A percentile compares a stretch with the other conserved stretches of the same genome.
Evolutionary conservation across 2,329 filamentous ascomycete genomes (phyloP).

Genomic region (Trichoderma asperellum): DNA sequence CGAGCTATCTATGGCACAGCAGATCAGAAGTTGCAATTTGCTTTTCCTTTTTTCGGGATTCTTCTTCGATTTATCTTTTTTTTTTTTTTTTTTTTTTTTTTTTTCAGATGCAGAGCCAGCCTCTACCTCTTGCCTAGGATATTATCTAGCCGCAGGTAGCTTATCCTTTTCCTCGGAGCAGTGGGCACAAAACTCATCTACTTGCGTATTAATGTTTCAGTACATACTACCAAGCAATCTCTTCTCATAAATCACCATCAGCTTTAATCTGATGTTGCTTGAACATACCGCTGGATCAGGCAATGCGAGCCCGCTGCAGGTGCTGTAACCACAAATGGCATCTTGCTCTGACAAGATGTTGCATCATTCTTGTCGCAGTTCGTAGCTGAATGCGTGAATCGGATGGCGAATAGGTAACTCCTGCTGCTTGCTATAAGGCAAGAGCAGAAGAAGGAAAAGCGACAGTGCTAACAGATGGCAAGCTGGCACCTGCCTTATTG

Average conservation of each 20-base stretch:
- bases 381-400: not conserved
- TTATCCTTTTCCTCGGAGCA: not conserved
- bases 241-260: not conserved
- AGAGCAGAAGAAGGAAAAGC: not conserved
- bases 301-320: not conserved
- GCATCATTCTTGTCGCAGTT: not conserved
- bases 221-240: not conserved
- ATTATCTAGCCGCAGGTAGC: not conserved
- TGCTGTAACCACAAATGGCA: not conserved
- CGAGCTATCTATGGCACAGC: not conserved
- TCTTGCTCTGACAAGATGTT: not conserved
- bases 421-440: not conserved
- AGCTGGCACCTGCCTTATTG: not conserved
- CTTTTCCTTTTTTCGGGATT: not conserved
- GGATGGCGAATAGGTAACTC: not conserved
- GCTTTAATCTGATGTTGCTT: not conserved
- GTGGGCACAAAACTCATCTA: not conserved
- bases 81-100: no score
- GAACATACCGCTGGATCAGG: not conserved
- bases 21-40: not conserved
- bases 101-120: no score
- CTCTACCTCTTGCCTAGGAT: not conserved
- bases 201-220: not conserved
- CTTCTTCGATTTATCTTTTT: not conserved
- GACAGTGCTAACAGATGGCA: slow-evolving; percentile 24